Percentiles rank a stretch among this genome's conserved stretches.
phyloP scores from a whole-genome alignment of 2,329 filamentous ascomycete species.

The Dactylellina parvicollis region DNA sequence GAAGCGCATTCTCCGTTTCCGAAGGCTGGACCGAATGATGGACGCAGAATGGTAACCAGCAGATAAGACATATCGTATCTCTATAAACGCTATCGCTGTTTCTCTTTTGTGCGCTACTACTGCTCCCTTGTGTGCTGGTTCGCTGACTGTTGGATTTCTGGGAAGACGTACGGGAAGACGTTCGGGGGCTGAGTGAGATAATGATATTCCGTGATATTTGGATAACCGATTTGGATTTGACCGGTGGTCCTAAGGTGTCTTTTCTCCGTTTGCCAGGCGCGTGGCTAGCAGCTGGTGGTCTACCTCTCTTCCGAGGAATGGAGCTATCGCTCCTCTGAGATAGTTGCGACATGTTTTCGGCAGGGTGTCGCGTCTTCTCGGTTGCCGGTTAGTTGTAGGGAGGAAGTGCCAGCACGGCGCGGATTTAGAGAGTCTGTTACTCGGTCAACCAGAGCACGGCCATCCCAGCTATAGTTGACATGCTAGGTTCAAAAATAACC shows the following conservation, averaged over 20 bases:
- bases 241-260: background rate
- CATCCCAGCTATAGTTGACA: too few relatives aligned
- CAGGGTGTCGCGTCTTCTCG: too few relatives aligned
- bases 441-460: too few relatives aligned
- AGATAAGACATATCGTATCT: constrained; percentile 22
- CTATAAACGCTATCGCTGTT: constrained; percentile 12
- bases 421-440: too few relatives aligned
- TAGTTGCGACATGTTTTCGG: too few relatives aligned
- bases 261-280: background rate
- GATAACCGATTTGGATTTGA: constrained; percentile 9
- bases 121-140: background rate
- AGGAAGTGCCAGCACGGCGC: too few relatives aligned
- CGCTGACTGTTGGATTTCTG: background rate
- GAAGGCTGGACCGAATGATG: constrained; percentile 11
- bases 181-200: background rate
- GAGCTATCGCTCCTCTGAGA: too few relatives aligned
- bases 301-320: constrained; percentile 17
- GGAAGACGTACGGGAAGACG: background rate
- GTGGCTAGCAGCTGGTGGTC: constrained; percentile 2
- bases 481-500: too few relatives aligned
- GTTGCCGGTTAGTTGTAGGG: too few relatives aligned
- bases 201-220: constrained; percentile 18
- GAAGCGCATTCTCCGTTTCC: too few relatives aligned
- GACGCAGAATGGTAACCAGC: constrained; percentile 42
- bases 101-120: background rate